Percentiles rank a stretch among this genome's conserved stretches.
Evolutionary conservation across 2,329 filamentous ascomycete genomes (phyloP).

Genomic region (Colletotrichum abscissum): DNA sequence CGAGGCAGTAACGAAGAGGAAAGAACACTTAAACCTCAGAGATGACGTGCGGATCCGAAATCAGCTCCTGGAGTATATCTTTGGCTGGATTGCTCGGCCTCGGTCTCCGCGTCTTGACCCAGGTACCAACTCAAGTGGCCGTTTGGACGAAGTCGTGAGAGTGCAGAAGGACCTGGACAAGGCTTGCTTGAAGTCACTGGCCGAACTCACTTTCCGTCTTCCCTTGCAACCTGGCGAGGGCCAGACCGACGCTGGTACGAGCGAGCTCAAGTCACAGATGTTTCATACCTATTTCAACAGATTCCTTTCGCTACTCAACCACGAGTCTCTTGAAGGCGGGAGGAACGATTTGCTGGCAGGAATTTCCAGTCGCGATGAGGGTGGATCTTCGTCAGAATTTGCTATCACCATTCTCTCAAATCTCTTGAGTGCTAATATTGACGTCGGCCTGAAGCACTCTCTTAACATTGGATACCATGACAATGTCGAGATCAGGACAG

Average conservation of each 20-base stretch:
- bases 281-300: constrained; percentile 79
- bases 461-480: constrained; percentile 78
- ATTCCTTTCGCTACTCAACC: constrained; percentile 73
- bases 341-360: constrained; percentile 51
- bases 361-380: constrained; percentile 59
- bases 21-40: constrained; percentile 75
- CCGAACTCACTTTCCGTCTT: constrained; percentile 73
- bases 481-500: constrained; percentile 75
- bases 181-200: constrained; percentile 73
- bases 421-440: constrained; percentile 76
- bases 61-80: constrained; percentile 75
- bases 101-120: constrained; percentile 61
- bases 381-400: constrained; percentile 67
- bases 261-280: constrained; percentile 77
- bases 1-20: constrained; percentile 73
- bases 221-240: constrained; percentile 74
- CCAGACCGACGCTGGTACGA: constrained; percentile 73
- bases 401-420: constrained; percentile 77
- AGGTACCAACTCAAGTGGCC: constrained; percentile 46
- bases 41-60: constrained; percentile 78
- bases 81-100: constrained; percentile 75
- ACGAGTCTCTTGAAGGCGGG: constrained; percentile 60
- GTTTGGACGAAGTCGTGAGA: constrained; percentile 67
- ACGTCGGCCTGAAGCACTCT: constrained; percentile 77
- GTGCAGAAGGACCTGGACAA: constrained; percentile 75